phyloP scores from a whole-genome alignment of 2,329 filamentous ascomycete genomes.

The Pseudogymnoascus verrucosus region DNA sequence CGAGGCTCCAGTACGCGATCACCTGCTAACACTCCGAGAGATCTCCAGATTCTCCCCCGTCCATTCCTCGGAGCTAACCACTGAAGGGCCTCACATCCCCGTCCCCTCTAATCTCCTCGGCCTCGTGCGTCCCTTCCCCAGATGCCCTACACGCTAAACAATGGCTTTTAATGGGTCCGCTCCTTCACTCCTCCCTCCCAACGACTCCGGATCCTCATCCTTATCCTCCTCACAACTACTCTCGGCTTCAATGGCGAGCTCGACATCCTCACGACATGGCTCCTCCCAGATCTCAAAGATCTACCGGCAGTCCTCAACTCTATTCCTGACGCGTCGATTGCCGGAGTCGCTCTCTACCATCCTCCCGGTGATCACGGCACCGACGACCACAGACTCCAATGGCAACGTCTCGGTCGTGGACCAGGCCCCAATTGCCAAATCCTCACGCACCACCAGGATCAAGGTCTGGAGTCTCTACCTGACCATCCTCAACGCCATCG shows the following conservation, averaged over 20 bases:
- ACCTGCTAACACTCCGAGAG: constrained; percentile 5
- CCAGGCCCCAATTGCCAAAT: constrained; percentile 62
- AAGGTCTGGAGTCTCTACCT: constrained; percentile 98
- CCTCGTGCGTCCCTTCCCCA: constrained; percentile 8
- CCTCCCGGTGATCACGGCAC: constrained; percentile 67
- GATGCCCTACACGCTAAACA: constrained; percentile 11
- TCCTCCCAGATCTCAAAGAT: constrained; percentile 75
- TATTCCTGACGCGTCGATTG: constrained; percentile 89
- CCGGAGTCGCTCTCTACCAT: constrained; percentile 83
- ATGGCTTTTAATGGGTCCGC: constrained; percentile 24
- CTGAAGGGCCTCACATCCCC: constrained; percentile 5
- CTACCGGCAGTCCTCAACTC: constrained; percentile 87
- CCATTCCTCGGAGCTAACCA: not conserved
- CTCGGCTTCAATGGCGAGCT: constrained; percentile 58
- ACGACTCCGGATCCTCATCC: constrained; percentile 16
- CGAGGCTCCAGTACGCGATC: constrained; percentile 3
- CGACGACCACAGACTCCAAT: constrained; percentile 25
- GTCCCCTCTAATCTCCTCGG: constrained; percentile 12
- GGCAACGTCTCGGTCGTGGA: constrained; percentile 31
- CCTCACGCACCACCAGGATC: constrained; percentile 73
- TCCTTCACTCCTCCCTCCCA: constrained; percentile 22
- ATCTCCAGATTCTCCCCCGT: not conserved
- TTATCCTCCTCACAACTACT: constrained; percentile 48
- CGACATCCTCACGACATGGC: constrained; percentile 50
- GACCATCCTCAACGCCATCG: constrained; percentile 82